These are phyloP conservation scores for Saccharomycopsis capsularis DNA, from an alignment of 805 yeast genomes.

Conservation along the genomic window DNA sequence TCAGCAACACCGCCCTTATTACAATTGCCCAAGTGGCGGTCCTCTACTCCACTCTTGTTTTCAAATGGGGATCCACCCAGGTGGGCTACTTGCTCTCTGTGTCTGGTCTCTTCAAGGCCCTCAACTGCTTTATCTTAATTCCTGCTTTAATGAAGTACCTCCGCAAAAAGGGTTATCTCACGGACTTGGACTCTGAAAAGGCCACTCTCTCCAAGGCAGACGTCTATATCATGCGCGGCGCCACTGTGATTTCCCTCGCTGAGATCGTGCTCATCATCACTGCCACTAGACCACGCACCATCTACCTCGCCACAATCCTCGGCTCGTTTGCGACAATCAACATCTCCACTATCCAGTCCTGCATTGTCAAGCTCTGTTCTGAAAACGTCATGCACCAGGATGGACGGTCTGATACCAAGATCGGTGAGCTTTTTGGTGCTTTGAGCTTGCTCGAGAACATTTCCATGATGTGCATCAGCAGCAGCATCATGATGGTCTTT, in stretches of 20 bases:
- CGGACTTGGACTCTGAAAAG: constrained; percentile 11
- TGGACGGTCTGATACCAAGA: constrained; percentile 1
- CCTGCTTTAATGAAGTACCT: constrained; percentile 1
- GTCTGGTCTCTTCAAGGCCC: constrained; percentile 23
- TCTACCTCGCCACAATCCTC: background rate
- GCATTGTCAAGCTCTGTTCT: constrained; percentile 23
- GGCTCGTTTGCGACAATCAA: constrained; percentile 1
- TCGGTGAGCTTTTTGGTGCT: constrained; percentile 70
- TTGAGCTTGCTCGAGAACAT: constrained; percentile 51
- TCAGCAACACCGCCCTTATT: constrained; percentile 34
- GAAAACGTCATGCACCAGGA: constrained; percentile 25
- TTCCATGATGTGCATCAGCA: constrained; percentile 31
- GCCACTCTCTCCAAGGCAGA: background rate
- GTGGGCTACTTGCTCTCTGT: constrained; percentile 44
- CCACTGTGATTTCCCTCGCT: background rate
- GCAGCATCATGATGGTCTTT: constrained; percentile 1
- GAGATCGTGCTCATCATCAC: background rate
- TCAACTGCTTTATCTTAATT: background rate
- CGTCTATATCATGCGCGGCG: background rate
- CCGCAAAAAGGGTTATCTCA: background rate
- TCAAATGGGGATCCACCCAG: constrained; percentile 46
- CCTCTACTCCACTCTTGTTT: constrained; percentile 47
- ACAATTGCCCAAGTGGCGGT: constrained; percentile 39
- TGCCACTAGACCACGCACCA: background rate
- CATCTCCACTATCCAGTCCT: background rate